phyloP scores from a whole-genome alignment of 2,329 filamentous ascomycete species.

The Penicillium brevicompactum region DNA sequence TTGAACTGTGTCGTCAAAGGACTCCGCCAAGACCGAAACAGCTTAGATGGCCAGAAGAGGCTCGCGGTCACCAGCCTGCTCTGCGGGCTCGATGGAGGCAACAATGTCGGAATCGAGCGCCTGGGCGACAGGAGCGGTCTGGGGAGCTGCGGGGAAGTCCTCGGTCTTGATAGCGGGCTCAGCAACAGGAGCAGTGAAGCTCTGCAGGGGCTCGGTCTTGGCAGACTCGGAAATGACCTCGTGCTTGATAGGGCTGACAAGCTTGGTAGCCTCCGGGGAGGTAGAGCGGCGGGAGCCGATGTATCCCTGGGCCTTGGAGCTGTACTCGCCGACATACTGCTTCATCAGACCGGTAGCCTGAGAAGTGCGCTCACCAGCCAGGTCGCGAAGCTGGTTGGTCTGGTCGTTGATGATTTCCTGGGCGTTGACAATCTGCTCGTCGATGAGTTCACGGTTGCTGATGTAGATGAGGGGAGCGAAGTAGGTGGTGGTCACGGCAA shows the following conservation, averaged over 20 bases:
- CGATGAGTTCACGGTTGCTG: conserved; percentile 66
- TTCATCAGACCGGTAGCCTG: conserved; percentile 61
- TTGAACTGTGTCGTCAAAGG: neutral
- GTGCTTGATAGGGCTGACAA: conserved; percentile 15
- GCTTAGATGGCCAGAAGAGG: conserved; percentile 36
- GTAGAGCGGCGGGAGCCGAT: conserved; percentile 44
- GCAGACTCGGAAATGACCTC: conserved; percentile 1
- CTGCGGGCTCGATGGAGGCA: conserved; percentile 29
- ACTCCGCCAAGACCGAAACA: neutral
- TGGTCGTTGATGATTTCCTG: conserved; percentile 59
- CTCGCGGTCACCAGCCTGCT: conserved; percentile 33
- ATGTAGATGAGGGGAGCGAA: conserved; percentile 65
- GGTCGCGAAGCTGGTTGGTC: conserved; percentile 60
- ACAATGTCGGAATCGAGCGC: conserved; percentile 20
- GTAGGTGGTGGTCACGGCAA: conserved; percentile 59
- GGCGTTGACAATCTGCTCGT: conserved; percentile 59
- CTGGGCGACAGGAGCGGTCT: conserved; percentile 38
- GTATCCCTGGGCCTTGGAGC: conserved; percentile 61
- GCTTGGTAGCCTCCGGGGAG: conserved; percentile 37
- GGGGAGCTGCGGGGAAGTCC: conserved; percentile 54
- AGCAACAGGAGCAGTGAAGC: conserved; percentile 37
- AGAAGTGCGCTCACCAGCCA: conserved; percentile 62
- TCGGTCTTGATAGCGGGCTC: conserved; percentile 44
- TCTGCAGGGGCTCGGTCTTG: conserved; percentile 16
- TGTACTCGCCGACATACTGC: conserved; percentile 63